Conservation (phyloP, 2,329 filamentous ascomycete genomes). For the Calonectria ilicicola region DNA sequence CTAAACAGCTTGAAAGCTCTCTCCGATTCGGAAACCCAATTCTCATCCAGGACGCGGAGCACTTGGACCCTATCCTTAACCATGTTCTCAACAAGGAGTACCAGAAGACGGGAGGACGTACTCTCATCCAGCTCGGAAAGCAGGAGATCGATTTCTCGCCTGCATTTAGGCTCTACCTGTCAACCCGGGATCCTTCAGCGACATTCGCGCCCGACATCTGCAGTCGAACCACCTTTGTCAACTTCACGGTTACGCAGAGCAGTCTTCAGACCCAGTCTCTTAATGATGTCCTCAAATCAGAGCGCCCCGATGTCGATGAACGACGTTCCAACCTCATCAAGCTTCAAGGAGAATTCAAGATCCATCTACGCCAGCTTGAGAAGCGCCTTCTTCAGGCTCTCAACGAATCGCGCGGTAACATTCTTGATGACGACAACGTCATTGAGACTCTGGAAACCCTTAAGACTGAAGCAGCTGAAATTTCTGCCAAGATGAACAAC, state of each 20-base stretch:
- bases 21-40: conserved; percentile 98
- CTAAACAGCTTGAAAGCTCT: conserved; percentile 97
- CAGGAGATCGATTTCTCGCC: conserved; percentile 99
- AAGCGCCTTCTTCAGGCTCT: conserved; percentile 93
- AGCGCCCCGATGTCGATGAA: conserved; percentile 97
- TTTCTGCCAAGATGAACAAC: conserved; percentile 94
- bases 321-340: conserved; percentile 97
- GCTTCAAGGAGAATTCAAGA: conserved; percentile 98
- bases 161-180: conserved; percentile 93
- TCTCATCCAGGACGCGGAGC: conserved; percentile 97
- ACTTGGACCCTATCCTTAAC: conserved; percentile 96
- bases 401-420: conserved; percentile 97
- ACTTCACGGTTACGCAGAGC: conserved; percentile 99
- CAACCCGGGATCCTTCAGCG: conserved; percentile 94
- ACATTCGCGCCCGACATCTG: conserved; percentile 97
- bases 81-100: conserved; percentile 99
- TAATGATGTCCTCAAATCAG: conserved; percentile 96
- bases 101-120: conserved; percentile 97
- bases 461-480: conserved; percentile 97
- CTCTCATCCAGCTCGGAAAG: conserved; percentile 97
- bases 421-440: conserved; percentile 97
- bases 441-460: conserved; percentile 97
- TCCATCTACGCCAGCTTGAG: conserved; percentile 96
- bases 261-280: conserved; percentile 98
- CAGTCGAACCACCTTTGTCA: conserved; percentile 98